Conservation (phyloP, 2,329 filamentous ascomycete genomes). For the Myrmaecium sp. region DNA sequence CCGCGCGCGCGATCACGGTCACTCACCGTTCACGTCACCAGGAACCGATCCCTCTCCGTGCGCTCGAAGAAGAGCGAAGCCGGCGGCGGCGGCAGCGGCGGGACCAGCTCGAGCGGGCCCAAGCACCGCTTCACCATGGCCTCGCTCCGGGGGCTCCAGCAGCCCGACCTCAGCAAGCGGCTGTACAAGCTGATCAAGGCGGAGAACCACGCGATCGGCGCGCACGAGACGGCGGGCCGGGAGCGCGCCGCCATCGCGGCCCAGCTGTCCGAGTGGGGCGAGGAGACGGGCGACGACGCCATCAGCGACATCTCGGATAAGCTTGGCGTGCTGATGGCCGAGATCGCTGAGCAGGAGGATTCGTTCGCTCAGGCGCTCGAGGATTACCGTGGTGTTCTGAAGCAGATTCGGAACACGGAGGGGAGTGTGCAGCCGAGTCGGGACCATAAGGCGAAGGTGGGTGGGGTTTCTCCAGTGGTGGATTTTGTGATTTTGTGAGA, state of each 20-base stretch:
- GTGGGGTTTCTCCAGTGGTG: neutral
- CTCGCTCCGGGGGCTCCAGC: slow-evolving; percentile 67
- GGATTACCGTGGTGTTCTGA: slow-evolving; percentile 65
- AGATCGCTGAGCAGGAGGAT: slow-evolving; percentile 91
- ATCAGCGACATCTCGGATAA: slow-evolving; percentile 90
- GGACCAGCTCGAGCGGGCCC: slow-evolving; percentile 22
- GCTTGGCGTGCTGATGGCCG: slow-evolving; percentile 76
- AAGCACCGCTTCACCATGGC: slow-evolving; percentile 69
- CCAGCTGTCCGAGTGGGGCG: slow-evolving; percentile 93
- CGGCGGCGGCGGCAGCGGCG: slow-evolving; percentile 21
- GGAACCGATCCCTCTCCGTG: slow-evolving; percentile 60
- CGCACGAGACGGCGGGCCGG: slow-evolving; percentile 68
- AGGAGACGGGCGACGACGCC: slow-evolving; percentile 72
- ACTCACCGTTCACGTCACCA: slow-evolving; percentile 22
- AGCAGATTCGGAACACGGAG: slow-evolving; percentile 90
- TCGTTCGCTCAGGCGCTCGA: slow-evolving; percentile 72
- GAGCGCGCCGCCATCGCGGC: slow-evolving; percentile 73
- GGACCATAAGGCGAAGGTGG: slow-evolving; percentile 60
- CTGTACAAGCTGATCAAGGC: slow-evolving; percentile 90
- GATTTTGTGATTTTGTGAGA: neutral
- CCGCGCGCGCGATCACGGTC: slow-evolving; percentile 10
- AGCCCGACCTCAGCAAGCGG: slow-evolving; percentile 77
- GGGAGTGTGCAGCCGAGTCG: slow-evolving; percentile 85
- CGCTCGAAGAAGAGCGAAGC: slow-evolving; percentile 43
- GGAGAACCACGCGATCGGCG: slow-evolving; percentile 72